Evolutionary conservation across 495 filamentous ascomycete genomes (phyloP).

Genomic region (Pyronema domesticum): DNA sequence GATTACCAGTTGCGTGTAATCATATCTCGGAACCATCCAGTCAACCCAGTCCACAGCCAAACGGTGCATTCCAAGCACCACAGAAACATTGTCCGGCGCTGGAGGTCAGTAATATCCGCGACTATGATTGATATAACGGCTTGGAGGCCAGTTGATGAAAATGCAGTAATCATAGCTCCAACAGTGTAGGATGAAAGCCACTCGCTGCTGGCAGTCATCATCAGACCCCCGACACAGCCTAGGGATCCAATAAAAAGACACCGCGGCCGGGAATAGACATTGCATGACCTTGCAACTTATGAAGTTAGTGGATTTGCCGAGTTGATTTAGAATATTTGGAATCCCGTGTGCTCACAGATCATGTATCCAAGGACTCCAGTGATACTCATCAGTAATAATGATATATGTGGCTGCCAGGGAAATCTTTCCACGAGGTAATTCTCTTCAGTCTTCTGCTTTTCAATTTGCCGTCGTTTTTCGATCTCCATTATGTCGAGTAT

Average conservation of each 20-base stretch:
- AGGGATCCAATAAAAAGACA: conserved; percentile 9
- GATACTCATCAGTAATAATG: conserved; percentile 8
- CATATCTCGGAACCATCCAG: background rate
- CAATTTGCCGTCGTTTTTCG: background rate
- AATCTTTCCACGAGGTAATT: background rate
- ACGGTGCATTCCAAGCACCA: conserved; percentile 12
- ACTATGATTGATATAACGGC: conserved; percentile 13
- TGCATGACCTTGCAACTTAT: conserved; percentile 18
- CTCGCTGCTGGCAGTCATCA: conserved; percentile 5
- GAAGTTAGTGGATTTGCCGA: background rate
- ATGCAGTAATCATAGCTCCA: conserved; percentile 7
- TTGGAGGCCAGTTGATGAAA: conserved; percentile 9
- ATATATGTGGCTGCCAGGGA: background rate
- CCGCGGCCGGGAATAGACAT: conserved; percentile 12
- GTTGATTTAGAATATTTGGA: background rate
- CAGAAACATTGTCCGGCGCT: conserved; percentile 7
- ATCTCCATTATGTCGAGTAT: background rate
- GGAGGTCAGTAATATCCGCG: conserved; percentile 15
- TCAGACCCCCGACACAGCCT: conserved; percentile 9
- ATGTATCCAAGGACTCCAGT: conserved; percentile 10
- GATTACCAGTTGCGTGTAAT: background rate
- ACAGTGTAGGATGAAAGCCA: conserved; percentile 7
- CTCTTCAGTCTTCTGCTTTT: background rate
- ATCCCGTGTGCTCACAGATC: conserved; percentile 8
- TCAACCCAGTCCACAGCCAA: conserved; percentile 9